A percentile compares a stretch with the other conserved stretches of the same genome.
Conservation (phyloP, 768 basidiomycete species). For the Macrolepiota fuliginosa region DNA sequence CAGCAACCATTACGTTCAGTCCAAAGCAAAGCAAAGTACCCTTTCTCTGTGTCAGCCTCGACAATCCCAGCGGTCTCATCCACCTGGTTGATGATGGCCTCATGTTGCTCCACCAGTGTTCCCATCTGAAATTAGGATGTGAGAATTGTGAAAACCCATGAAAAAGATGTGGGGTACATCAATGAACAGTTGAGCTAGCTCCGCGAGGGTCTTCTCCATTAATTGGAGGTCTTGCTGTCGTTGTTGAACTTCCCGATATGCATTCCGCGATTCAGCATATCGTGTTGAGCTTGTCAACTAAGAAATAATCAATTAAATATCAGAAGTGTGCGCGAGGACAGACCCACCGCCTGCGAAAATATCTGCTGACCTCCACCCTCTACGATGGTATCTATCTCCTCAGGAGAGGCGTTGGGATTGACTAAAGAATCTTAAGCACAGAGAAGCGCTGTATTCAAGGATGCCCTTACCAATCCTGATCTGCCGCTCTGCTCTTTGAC, state of each 20-base stretch:
- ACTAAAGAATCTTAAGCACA: constrained; percentile 39
- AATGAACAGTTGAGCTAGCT: constrained; percentile 83
- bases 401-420: constrained; percentile 82
- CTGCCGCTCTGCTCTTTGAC: constrained; percentile 70
- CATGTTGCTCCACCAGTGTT: constrained; percentile 74
- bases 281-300: constrained; percentile 75
- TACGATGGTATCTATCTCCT: constrained; percentile 73
- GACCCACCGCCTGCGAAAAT: constrained; percentile 70
- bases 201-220: constrained; percentile 86
- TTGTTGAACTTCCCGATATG: constrained; percentile 86
- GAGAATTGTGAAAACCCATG: background rate
- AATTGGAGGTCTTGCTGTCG: constrained; percentile 82
- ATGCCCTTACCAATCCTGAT: constrained; percentile 63
- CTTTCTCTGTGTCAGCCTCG: constrained; percentile 66
- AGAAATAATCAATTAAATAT: constrained; percentile 2
- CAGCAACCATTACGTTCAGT: background rate
- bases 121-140: constrained; percentile 56
- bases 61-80: constrained; percentile 63
- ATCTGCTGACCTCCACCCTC: constrained; percentile 67
- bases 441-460: background rate
- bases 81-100: constrained; percentile 65
- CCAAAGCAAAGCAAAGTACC: constrained; percentile 40
- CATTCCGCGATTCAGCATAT: constrained; percentile 80
- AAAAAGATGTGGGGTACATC: constrained; percentile 50
- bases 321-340: constrained; percentile 5